Evolutionary conservation across 371 early-diverging fungal species (phyloP).

Genomic region (Coemansia sp.): DNA sequence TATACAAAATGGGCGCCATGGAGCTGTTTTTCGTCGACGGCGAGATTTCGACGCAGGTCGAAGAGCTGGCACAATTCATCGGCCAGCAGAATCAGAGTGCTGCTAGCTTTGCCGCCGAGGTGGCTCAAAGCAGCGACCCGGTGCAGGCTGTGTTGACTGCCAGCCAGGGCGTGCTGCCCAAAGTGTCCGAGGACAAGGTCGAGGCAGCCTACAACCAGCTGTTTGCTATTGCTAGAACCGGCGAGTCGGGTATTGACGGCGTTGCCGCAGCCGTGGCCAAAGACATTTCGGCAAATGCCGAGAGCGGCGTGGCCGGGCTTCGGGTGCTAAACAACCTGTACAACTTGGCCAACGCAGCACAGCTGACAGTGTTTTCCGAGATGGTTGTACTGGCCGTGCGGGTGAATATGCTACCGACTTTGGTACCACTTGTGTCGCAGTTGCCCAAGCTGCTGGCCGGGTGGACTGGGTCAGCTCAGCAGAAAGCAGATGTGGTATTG

Average conservation of each 20-base stretch:
- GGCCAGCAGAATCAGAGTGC: constrained; percentile 15
- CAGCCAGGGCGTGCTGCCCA: constrained; percentile 6
- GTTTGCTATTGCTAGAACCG: constrained; percentile 24
- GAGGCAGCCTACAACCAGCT: constrained; percentile 51
- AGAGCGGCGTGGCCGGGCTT: constrained; percentile 29
- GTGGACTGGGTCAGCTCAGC: constrained; percentile 56
- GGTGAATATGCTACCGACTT: constrained; percentile 1
- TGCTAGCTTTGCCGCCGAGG: not conserved
- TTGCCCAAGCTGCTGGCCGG: constrained; percentile 58
- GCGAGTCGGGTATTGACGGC: constrained; percentile 6
- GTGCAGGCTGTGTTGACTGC: constrained; percentile 10
- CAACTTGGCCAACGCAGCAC: constrained; percentile 71
- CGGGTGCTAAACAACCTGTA: constrained; percentile 61
- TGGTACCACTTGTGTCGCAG: constrained; percentile 27
- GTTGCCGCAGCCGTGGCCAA: constrained; percentile 11
- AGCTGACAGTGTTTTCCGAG: constrained; percentile 70
- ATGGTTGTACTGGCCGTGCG: constrained; percentile 65
- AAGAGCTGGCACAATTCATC: constrained; percentile 36
- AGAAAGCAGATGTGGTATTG: constrained; percentile 60
- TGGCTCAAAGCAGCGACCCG: not conserved
- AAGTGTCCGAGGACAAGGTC: constrained; percentile 21
- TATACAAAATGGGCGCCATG: constrained; percentile 1
- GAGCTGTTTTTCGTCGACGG: constrained; percentile 30
- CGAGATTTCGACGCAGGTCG: constrained; percentile 22
- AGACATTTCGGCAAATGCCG: constrained; percentile 17